phyloP scores from a whole-genome alignment of 768 basidiomycete species.

The Auricularia sp. region DNA sequence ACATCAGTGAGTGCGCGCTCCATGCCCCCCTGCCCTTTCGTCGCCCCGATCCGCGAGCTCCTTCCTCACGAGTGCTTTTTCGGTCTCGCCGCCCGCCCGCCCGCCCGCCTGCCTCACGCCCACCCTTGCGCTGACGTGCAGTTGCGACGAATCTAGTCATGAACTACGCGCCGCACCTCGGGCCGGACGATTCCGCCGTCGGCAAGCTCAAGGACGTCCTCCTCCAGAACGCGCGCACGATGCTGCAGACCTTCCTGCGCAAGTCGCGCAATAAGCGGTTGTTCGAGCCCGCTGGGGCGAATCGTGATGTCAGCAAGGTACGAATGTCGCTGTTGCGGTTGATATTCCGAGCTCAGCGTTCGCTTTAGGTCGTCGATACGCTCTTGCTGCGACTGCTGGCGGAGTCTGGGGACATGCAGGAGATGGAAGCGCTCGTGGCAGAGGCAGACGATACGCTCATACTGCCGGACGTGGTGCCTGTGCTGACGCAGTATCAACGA shows the following conservation, averaged over 20 bases:
- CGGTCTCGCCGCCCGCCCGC: constrained; percentile 17
- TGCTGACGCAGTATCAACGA: constrained; percentile 39
- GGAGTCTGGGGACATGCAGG: constrained; percentile 45
- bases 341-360: neutral
- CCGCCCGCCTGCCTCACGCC: constrained; percentile 18
- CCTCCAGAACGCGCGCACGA: constrained; percentile 54
- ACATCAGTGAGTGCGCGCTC: constrained; percentile 65
- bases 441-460: constrained; percentile 42
- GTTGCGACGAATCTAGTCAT: constrained; percentile 83
- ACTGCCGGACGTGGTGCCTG: constrained; percentile 51
- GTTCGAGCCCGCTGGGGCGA: neutral
- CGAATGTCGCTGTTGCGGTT: neutral
- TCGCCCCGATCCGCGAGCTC: constrained; percentile 16
- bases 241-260: constrained; percentile 61
- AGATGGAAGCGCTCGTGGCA: constrained; percentile 49
- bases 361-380: constrained; percentile 63
- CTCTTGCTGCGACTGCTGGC: constrained; percentile 68
- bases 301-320: constrained; percentile 7
- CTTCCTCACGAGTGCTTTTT: constrained; percentile 12
- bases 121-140: constrained; percentile 48
- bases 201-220: constrained; percentile 58
- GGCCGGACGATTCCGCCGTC: constrained; percentile 56
- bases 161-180: constrained; percentile 84
- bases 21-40: constrained; percentile 10
- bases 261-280: constrained; percentile 41